Percentiles rank a stretch among this genome's conserved stretches.
Evolutionary conservation across 1,284 basidiomycete species (phyloP).

Genomic region (Sanghuangporus sanghuang): DNA sequence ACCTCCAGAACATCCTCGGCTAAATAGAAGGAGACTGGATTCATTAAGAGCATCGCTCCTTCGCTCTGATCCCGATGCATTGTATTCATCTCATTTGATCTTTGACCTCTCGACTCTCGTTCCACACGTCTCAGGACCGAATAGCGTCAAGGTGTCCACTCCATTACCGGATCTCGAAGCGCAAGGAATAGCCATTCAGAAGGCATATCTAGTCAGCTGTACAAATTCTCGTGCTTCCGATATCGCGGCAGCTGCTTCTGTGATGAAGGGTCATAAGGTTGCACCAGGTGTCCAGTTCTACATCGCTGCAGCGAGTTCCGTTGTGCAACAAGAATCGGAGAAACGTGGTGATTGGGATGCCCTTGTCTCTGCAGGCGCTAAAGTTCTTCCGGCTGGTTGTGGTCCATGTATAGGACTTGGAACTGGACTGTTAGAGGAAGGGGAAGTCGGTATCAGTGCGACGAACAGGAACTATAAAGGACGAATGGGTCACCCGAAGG

Average conservation of each 20-base stretch:
- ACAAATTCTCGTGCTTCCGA: constrained; percentile 98
- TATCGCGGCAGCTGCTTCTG: constrained; percentile 86
- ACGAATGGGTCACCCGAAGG: constrained; percentile 94
- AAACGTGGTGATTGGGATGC: constrained; percentile 84
- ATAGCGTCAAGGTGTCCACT: constrained; percentile 95
- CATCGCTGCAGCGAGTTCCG: constrained; percentile 90
- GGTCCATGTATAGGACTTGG: constrained; percentile 98
- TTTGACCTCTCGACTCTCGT: constrained; percentile 93
- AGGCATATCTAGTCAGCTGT: constrained; percentile 98
- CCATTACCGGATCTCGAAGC: constrained; percentile 80
- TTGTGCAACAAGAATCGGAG: constrained; percentile 90
- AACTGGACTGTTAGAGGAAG: constrained; percentile 88
- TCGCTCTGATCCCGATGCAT: constrained; percentile 72
- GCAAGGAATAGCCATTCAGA: constrained; percentile 81
- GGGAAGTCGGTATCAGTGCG: constrained; percentile 93
- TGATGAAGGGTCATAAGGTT: constrained; percentile 81
- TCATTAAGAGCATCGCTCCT: constrained; percentile 54
- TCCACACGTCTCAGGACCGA: constrained; percentile 95
- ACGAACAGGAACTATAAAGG: constrained; percentile 99
- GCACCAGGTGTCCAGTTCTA: constrained; percentile 95
- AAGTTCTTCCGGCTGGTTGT: constrained; percentile 91
- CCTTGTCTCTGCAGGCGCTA: constrained; percentile 84
- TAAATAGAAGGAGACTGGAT: constrained; percentile 75
- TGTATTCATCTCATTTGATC: constrained; percentile 86
- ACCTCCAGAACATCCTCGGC: constrained; percentile 80